Evolutionary conservation across 495 filamentous ascomycete genomes (phyloP).

Genomic region (Penicillium canariense): DNA sequence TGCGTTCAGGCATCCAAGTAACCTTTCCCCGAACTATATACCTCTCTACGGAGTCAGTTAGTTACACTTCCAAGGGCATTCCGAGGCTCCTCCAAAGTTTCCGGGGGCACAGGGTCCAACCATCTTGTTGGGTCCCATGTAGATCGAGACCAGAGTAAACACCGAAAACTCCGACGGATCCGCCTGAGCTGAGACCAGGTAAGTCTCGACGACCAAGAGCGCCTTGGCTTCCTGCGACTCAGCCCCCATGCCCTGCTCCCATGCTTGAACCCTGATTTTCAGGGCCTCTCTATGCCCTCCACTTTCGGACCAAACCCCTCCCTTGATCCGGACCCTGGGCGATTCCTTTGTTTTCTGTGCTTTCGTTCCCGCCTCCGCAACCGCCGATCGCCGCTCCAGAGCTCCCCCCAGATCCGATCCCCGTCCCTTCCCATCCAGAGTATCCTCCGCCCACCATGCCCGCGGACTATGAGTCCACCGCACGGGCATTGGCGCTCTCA

Average conservation of each 20-base stretch:
- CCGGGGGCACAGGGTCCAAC: not conserved
- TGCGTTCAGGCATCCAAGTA: no score
- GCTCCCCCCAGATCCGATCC: constrained; percentile 8
- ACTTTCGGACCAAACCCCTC: no score
- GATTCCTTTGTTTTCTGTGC: not conserved
- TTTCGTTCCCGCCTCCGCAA: constrained; percentile 1
- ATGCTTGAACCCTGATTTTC: not conserved
- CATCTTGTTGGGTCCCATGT: not conserved
- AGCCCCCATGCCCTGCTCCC: not conserved
- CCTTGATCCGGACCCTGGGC: not conserved
- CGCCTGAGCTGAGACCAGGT: not conserved
- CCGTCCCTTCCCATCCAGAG: not conserved
- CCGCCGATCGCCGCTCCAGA: constrained; percentile 2
- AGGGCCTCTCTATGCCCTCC: not conserved
- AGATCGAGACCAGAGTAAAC: constrained; percentile 3
- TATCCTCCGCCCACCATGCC: constrained; percentile 39
- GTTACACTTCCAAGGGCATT: no score
- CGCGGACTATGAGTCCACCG: constrained; percentile 61
- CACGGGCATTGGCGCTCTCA: constrained; percentile 62
- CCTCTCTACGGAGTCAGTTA: no score
- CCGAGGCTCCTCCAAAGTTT: not conserved
- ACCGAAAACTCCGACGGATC: constrained; percentile 11
- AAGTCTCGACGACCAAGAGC: not conserved
- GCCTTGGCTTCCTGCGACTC: constrained; percentile 5
- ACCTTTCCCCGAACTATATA: no score